Base-by-base conservation (phyloP, 768 basidiomycete species). In the Plicaturopsis crispa region DNA sequence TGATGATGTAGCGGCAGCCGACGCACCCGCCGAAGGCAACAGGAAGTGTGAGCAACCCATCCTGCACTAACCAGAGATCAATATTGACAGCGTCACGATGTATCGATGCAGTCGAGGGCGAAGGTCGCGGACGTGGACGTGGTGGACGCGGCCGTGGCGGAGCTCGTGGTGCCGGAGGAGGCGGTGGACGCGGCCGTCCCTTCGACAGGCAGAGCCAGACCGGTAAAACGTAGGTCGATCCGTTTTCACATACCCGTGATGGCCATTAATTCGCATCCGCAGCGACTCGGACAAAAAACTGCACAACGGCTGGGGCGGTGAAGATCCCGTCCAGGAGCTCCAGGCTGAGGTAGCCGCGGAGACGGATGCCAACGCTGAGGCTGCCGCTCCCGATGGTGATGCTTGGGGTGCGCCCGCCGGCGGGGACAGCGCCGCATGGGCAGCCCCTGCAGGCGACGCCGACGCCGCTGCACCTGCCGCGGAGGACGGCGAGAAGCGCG, bases 231-330 rank as follows among this genome's bases (percentile, higher is more conserved):
- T 84, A 51, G 46, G 82, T 70, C 16, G 14, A 16, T 19, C 31
- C 42, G 7, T 45, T 34, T 18, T 21, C 21, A 13, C n/a, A 40
- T 21, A 23, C 13, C 28, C 11, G 32, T 31, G 8, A 33, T 35
- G 36, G 40, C 40, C 42, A 41, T 34, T 45, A 44, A 43, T 46
- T 41, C 42, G 39, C 49, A 23, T 37, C 37, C 41, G 10, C 46
- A 92, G 88, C 59, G 94, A 98, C 65, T 84, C 88, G 32, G 87
- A 92, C 50, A 98, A 97, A 75, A 90, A 89, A 69, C 66, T 93
- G 51, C 84, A 89, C 59, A 85, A 90, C 56, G 84, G 82, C 48
- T 98, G 94, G 94, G 94, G 94, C 47, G 88, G 85, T 30, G 89
- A 92, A 47, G 87, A 92, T 50, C 90, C 85, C 50, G 72, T 67